Evolutionary conservation across 23 red algal species (phyloP).

Genomic region (Chondrus crispus): DNA sequence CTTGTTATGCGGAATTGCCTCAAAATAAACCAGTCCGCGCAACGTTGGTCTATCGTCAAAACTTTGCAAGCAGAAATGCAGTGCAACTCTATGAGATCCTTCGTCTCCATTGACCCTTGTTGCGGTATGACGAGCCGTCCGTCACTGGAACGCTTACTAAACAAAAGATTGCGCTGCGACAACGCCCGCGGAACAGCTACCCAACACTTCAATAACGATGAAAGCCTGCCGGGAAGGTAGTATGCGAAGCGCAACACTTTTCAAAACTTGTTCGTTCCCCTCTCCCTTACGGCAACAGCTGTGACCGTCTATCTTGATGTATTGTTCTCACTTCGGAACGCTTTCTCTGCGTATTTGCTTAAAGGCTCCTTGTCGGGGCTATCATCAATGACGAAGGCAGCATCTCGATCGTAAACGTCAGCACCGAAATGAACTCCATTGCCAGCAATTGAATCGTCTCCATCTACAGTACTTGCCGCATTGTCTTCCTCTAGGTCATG

Average conservation of each 20-base stretch:
- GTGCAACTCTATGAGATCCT: neutral
- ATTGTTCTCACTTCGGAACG: neutral
- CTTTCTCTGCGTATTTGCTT: neutral
- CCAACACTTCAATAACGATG: neutral
- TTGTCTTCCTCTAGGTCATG: neutral
- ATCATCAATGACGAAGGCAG: neutral
- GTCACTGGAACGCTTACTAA: neutral
- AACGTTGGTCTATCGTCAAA: neutral
- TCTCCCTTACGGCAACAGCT: neutral
- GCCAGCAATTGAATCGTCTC: neutral
- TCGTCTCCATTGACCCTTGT: neutral
- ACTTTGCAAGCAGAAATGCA: neutral
- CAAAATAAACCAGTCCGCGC: slow-evolving; percentile 14
- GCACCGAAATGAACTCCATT: neutral
- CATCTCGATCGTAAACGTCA: neutral
- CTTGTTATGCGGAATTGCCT: neutral
- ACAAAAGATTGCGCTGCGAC: neutral
- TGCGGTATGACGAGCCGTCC: neutral
- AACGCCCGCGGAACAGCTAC: neutral
- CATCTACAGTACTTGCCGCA: neutral
- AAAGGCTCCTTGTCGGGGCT: neutral
- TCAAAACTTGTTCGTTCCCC: neutral
- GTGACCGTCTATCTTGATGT: neutral
- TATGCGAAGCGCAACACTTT: neutral
- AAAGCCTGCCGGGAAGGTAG: neutral